Evolutionary conservation across 139 green algal species (phyloP).

Genomic region (Bryopsis sp.): DNA sequence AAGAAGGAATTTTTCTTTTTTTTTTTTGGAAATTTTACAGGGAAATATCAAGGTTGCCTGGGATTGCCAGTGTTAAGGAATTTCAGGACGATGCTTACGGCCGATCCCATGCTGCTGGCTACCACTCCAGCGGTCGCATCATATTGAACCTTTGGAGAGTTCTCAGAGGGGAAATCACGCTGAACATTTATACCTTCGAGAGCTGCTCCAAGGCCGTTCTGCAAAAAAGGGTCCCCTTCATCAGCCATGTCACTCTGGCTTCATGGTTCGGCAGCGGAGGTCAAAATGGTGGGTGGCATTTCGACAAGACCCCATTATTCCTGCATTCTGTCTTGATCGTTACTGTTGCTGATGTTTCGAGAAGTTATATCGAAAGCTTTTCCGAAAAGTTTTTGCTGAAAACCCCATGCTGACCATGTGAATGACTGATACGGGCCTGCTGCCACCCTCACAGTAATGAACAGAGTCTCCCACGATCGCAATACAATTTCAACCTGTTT

Average conservation of each 20-base stretch:
- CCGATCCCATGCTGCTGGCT: conserved; percentile 43
- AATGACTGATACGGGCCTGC: no score
- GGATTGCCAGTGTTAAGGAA: conserved; percentile 27
- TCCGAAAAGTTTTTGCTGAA: no score
- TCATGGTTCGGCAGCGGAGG: no score
- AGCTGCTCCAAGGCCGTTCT: conserved; percentile 69
- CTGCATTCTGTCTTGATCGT: no score
- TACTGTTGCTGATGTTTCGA: no score
- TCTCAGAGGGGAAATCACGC: conserved; percentile 64
- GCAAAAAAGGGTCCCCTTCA: conserved; percentile 57
- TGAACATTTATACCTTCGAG: conserved; percentile 76
- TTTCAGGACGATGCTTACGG: conserved; percentile 71
- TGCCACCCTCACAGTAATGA: no score
- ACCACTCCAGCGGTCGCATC: conserved; percentile 62
- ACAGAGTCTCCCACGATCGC: no score
- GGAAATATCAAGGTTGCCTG: conserved; percentile 11
- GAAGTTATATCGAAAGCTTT: no score
- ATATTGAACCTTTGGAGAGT: conserved; percentile 90
- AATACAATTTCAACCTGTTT: no score
- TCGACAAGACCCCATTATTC: no score
- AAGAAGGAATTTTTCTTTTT: background rate
- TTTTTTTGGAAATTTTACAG: background rate
- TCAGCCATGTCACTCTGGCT: conserved; percentile 50
- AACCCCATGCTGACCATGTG: no score
- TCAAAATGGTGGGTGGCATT: no score